Evolutionary conservation across 2,329 filamentous ascomycete species (phyloP).

Genomic region (Talaromyces verruculosus): DNA sequence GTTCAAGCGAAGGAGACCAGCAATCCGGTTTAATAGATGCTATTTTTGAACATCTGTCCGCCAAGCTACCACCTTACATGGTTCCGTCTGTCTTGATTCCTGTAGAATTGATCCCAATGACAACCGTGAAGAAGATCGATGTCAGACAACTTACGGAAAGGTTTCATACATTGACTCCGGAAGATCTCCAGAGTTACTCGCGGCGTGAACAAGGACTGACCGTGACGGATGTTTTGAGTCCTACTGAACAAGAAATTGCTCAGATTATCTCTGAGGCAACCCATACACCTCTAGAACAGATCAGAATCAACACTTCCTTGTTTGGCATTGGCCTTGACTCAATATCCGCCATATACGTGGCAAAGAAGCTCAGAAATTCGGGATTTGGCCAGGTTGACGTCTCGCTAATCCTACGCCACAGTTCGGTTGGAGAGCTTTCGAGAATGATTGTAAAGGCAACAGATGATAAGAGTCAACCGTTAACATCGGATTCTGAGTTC

Average conservation of each 20-base stretch:
- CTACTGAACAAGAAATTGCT: constrained; percentile 58
- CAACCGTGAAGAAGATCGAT: constrained; percentile 73
- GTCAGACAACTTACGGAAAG: constrained; percentile 52
- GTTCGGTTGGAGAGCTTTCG: constrained; percentile 64
- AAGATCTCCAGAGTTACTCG: constrained; percentile 47
- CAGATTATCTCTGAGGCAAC: constrained; percentile 55
- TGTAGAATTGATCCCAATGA: constrained; percentile 68
- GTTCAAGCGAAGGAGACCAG: constrained; percentile 6
- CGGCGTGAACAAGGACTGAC: constrained; percentile 30
- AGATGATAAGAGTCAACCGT: not conserved
- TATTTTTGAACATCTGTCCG: constrained; percentile 57
- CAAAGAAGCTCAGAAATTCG: constrained; percentile 54
- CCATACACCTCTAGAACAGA: constrained; percentile 43
- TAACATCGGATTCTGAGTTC: not conserved
- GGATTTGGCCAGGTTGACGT: constrained; percentile 59
- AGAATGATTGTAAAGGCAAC: constrained; percentile 22
- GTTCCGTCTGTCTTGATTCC: constrained; percentile 72
- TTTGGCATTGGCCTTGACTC: constrained; percentile 80
- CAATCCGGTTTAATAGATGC: constrained; percentile 33
- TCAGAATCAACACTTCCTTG: constrained; percentile 69
- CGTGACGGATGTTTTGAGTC: constrained; percentile 50
- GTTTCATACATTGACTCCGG: constrained; percentile 50
- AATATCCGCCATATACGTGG: constrained; percentile 72
- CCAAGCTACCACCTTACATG: constrained; percentile 71
- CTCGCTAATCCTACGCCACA: constrained; percentile 67